These are phyloP conservation scores for Mortierella sp. DNA, from an alignment of 371 early-diverging fungal genomes.

Conservation along the genomic window DNA sequence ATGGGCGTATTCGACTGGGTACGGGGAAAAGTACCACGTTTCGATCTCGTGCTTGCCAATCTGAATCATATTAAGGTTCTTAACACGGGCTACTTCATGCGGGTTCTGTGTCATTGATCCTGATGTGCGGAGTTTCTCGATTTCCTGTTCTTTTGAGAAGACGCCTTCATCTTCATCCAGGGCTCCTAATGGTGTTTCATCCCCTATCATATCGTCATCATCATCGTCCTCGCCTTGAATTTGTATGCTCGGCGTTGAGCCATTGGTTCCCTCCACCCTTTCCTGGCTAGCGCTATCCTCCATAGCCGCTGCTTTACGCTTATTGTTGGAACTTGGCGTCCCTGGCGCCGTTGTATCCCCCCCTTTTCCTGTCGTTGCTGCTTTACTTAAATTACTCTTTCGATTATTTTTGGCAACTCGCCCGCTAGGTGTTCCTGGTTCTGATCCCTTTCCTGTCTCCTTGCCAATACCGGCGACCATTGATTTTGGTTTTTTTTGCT, in stretches of 20 bases:
- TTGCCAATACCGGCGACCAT: slow-evolving; percentile 54
- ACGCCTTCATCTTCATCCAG: slow-evolving; percentile 36
- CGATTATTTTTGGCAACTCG: slow-evolving; percentile 43
- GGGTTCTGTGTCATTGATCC: slow-evolving; percentile 97
- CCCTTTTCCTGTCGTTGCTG: slow-evolving; percentile 52
- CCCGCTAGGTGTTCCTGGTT: slow-evolving; percentile 43
- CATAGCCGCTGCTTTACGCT: slow-evolving; percentile 56
- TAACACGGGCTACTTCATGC: slow-evolving; percentile 92
- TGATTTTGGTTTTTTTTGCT: slow-evolving; percentile 66
- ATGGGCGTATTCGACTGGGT: slow-evolving; percentile 86
- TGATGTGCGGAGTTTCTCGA: slow-evolving; percentile 89
- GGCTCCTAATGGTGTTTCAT: slow-evolving; percentile 12
- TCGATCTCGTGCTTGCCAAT: slow-evolving; percentile 96
- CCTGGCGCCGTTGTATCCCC: slow-evolving; percentile 41
- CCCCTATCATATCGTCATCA: slow-evolving; percentile 59
- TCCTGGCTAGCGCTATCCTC: slow-evolving; percentile 39
- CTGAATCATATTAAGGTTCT: slow-evolving; percentile 92
- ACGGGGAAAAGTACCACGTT: slow-evolving; percentile 99
- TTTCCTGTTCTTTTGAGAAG: slow-evolving; percentile 89
- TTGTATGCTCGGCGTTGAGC: slow-evolving; percentile 30
- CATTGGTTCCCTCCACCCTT: slow-evolving; percentile 22
- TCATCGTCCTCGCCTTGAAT: slow-evolving; percentile 62
- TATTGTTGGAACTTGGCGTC: slow-evolving; percentile 27
- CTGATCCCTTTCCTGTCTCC: slow-evolving; percentile 59
- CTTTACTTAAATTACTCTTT: slow-evolving; percentile 47